A percentile compares a stretch with the other conserved stretches of the same genome.
Evolutionary conservation across 1,139 yeast genomes (phyloP).

Genomic region (Kodamaea plutei): DNA sequence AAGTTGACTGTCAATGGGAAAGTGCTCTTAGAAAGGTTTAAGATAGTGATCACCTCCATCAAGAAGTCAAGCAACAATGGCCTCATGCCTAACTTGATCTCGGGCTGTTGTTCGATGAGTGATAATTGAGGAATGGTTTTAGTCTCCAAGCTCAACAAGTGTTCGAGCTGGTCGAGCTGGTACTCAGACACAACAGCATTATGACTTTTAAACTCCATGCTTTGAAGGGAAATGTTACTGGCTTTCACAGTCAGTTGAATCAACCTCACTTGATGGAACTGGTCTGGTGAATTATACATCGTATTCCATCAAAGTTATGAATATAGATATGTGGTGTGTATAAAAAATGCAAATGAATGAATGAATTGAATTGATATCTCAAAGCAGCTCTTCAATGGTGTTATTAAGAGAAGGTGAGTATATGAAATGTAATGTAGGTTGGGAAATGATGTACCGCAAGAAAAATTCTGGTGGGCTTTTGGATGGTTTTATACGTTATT

Average conservation of each 20-base stretch:
- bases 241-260: slow-evolving; percentile 32
- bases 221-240: slow-evolving; percentile 30
- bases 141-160: slow-evolving; percentile 32
- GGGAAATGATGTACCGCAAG: too few relatives aligned
- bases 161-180: slow-evolving; percentile 38
- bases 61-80: slow-evolving; percentile 50
- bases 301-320: background rate
- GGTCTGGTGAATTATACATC: slow-evolving; percentile 28
- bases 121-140: slow-evolving; percentile 33
- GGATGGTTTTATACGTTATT: background rate
- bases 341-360: too few relatives aligned
- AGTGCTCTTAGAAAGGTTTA: slow-evolving; percentile 46
- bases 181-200: slow-evolving; percentile 35
- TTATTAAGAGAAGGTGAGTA: too few relatives aligned
- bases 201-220: slow-evolving; percentile 38
- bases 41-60: slow-evolving; percentile 50
- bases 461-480: background rate
- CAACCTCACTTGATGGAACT: slow-evolving; percentile 34
- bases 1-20: slow-evolving; percentile 53
- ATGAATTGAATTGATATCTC: too few relatives aligned
- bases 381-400: too few relatives aligned
- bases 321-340: too few relatives aligned
- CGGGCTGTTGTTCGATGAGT: slow-evolving; percentile 49
- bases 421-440: too few relatives aligned
- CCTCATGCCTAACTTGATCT: slow-evolving; percentile 47